Base-by-base conservation (phyloP, 768 basidiomycete species). In the Daedalea quercina region DNA sequence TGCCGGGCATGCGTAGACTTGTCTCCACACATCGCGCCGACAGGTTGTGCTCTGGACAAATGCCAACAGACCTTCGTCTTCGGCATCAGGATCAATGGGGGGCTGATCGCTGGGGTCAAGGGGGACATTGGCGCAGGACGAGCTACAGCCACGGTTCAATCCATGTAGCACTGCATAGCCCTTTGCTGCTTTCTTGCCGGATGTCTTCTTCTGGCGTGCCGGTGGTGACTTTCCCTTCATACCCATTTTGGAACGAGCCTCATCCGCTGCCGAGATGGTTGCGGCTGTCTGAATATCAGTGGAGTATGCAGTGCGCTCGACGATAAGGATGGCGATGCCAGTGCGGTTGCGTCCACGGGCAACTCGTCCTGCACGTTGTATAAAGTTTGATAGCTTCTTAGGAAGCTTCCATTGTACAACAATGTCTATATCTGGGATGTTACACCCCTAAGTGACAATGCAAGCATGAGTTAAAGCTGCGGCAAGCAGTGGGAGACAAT, bases 321-420 rank as follows among this genome's bases (percentile, higher is more conserved):
- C 55, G 9, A 56, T 28, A 0, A 56, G 47, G 1, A 56, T 47
- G 7, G 55, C 55, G 1, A 56, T 23, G 2, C 55, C 55, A 3
- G 28, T 47, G 17, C 17, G 40, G 19, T 11, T 3, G 15, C 35
- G 26, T 22, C 47, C 47, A 0, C 69, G 56, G 6, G 66, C 70
- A 0, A 69, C 69, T 2, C 70, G 53, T 0, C 70, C 69, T 0
- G 69, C 70, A 0, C 69, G 60, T 50, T 70, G 70, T 0, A 71
- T 59, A 33, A 59, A 73, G 9, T 60, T 54, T 0, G 68, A 71
- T 0, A 72, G 20, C 6, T 59, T 60, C 4, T 50, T 22, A 0
- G 73, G 66, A 0, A 65, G 20, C 31, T 70, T 73, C 71, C 70
- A 74, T 37, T 73, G 72, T 0, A 73, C 65, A 1, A 73, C 71